Base-by-base conservation (phyloP, 805 yeast genomes). In the Spathaspora boniae region DNA sequence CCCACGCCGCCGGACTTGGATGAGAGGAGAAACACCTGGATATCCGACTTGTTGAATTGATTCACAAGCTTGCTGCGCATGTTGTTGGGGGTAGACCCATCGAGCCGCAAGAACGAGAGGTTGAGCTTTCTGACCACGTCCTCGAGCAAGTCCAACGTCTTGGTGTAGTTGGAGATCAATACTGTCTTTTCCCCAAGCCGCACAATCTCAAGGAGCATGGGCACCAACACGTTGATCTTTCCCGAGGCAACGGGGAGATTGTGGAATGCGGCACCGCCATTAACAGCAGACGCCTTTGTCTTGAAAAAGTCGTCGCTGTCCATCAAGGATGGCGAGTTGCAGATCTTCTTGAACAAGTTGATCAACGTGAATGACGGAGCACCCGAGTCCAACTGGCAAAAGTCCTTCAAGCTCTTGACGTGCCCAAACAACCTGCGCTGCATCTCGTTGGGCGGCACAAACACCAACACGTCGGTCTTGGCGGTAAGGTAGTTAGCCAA, bases 1-100 rank as follows among this genome's bases (percentile, higher is more conserved):
- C 98, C 98, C 41, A 84, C 80, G 0, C 98, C 98, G 3, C 98
- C 98, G 4, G 95, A 80, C 55, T 88, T 86, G 0, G 96, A 83
- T 3, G 96, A 86, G 9, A 93, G 58, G 9, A 93, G 59, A 46
- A 93, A 87, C 0, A 81, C 82, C 23, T 56, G 51, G 4, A 66
- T 56, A 22, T 54, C 55, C 2, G 66, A 52, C 15, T 56, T 69
- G 53, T 89, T 89, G 58, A 91, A 91, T 9, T 72, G 60, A 11
- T 71, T 72, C 1, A 93, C 95, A 12, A 85, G 61, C 4, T 68
- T 56, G 39, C 79, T 83, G 25, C 98, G 64, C 31, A 70, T 65
- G 25, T 74, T 76, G 20, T 78, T 70, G 0, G 87, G 83, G 0
- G 95, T 86, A 1, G 85, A 68, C 0, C 98, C 98, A 60, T 93